Evolutionary conservation across 805 yeast genomes (phyloP).

Genomic region (Yarrowia yakushimensis): DNA sequence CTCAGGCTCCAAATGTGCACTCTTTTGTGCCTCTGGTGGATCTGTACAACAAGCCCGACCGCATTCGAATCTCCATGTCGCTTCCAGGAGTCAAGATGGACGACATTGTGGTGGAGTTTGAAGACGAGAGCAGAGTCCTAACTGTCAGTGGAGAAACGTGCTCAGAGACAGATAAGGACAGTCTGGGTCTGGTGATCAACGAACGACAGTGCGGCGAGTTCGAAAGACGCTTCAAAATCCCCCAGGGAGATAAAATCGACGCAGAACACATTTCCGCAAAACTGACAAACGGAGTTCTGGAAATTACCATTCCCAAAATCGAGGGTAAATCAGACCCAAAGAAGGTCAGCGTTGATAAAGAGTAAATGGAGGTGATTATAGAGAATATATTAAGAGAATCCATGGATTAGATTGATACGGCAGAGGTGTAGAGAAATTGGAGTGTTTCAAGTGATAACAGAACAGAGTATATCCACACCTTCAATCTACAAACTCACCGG

Average conservation of each 20-base stretch:
- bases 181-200: conserved; percentile 43
- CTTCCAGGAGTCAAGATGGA: conserved; percentile 56
- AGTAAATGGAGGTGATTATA: too few relatives aligned
- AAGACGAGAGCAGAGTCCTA: conserved; percentile 54
- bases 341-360: background rate
- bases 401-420: too few relatives aligned
- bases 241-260: conserved; percentile 50
- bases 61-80: conserved; percentile 49
- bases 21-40: conserved; percentile 55
- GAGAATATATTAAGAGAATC: too few relatives aligned
- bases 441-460: too few relatives aligned
- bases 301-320: conserved; percentile 50
- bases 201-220: conserved; percentile 57
- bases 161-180: background rate
- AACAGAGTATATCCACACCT: too few relatives aligned
- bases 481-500: too few relatives aligned
- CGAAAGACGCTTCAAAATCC: conserved; percentile 55
- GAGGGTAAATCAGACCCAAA: background rate
- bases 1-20: background rate
- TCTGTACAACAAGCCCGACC: conserved; percentile 48
- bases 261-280: conserved; percentile 55
- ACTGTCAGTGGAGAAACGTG: conserved; percentile 46
- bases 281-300: conserved; percentile 52
- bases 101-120: conserved; percentile 54
- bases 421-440: too few relatives aligned